Base-by-base conservation (phyloP, 2,329 filamentous ascomycete species). In the Stromatinia cepivora region DNA sequence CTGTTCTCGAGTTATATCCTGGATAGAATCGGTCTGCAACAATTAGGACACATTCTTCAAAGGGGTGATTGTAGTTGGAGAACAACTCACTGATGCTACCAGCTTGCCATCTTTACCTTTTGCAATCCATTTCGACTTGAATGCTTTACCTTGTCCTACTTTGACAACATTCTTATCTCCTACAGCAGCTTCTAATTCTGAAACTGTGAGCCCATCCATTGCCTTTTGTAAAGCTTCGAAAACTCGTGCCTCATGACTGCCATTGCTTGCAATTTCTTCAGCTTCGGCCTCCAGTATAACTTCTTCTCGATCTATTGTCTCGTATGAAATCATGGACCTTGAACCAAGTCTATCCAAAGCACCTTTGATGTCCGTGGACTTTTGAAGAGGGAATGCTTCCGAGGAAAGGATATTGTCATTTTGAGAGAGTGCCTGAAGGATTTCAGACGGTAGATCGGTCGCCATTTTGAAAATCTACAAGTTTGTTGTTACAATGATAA, bases 61-160 rank as follows among this genome's bases (percentile, higher is more conserved):
- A 36, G 59, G 63, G 45, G 45, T 36, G 45, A 17, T 17, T 15
- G 15, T 15, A 42, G 7, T 42, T 25, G 8, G 15, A n/a, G 25
- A 31, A 39, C 8, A 67, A 78, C 82, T 75, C 75, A 86, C 86
- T 75, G 82, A 81, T 71, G 85, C 84, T 61, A 86, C 81, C 66
- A 87, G 79, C 77, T 84, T 84, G 72, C 85, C 85, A 34, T 85
- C 84, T 75, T 87, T 84, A 72, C 84, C 86, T 81, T 88, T 90
- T 17, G 81, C 79, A 72, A 91, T 90, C 89, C 88, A 91, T 78
- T 89, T 90, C 80, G 89, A 86, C 78, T 87, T 96, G 84, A 98
- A 97, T 46, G 94, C 94, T 82, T 95, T 97, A 76, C 93, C 93
- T 79, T 95, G 91, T n/a, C 95, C 95, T 71, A 97, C 84, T 82